Conservation (phyloP, 805 yeast genomes). For the Pichia membranifaciens region DNA sequence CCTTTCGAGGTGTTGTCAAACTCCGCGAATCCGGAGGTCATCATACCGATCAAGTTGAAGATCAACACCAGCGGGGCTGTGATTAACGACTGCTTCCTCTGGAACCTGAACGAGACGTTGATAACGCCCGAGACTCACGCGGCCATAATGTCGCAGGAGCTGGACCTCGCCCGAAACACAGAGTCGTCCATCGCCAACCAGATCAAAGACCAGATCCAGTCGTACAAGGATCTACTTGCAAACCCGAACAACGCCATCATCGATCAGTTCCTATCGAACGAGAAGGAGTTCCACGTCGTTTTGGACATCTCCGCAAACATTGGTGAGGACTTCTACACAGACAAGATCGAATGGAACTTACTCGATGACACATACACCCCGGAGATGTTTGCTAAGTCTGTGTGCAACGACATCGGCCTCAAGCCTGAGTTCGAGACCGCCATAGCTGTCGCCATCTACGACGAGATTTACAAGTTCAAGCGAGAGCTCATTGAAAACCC, state of each 20-base stretch:
- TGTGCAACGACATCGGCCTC: slow-evolving; percentile 81
- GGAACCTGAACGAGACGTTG: slow-evolving; percentile 63
- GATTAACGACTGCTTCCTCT: slow-evolving; percentile 62
- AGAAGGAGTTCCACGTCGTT: slow-evolving; percentile 63
- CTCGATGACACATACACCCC: slow-evolving; percentile 54
- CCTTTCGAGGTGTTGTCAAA: slow-evolving; percentile 31
- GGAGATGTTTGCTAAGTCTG: slow-evolving; percentile 73
- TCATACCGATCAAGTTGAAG: slow-evolving; percentile 63
- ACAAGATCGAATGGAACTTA: slow-evolving; percentile 92
- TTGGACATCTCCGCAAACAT: slow-evolving; percentile 77
- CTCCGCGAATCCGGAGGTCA: slow-evolving; percentile 35
- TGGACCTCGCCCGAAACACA: slow-evolving; percentile 67
- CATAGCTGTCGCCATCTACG: slow-evolving; percentile 81
- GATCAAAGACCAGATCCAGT: slow-evolving; percentile 76
- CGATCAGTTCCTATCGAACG: slow-evolving; percentile 36
- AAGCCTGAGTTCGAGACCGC: slow-evolving; percentile 84
- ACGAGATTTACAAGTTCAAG: slow-evolving; percentile 66
- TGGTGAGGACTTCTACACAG: slow-evolving; percentile 80
- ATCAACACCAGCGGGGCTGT: slow-evolving; percentile 51
- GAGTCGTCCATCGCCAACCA: slow-evolving; percentile 62
- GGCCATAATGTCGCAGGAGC: slow-evolving; percentile 67
- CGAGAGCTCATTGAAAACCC: slow-evolving; percentile 68
- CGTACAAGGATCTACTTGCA: slow-evolving; percentile 55
- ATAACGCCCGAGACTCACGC: slow-evolving; percentile 74
- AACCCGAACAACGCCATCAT: slow-evolving; percentile 40